A percentile compares a stretch with the other conserved stretches of the same genome.
Conservation (phyloP, 768 basidiomycete species). For the Pleurotus tuber-regium region DNA sequence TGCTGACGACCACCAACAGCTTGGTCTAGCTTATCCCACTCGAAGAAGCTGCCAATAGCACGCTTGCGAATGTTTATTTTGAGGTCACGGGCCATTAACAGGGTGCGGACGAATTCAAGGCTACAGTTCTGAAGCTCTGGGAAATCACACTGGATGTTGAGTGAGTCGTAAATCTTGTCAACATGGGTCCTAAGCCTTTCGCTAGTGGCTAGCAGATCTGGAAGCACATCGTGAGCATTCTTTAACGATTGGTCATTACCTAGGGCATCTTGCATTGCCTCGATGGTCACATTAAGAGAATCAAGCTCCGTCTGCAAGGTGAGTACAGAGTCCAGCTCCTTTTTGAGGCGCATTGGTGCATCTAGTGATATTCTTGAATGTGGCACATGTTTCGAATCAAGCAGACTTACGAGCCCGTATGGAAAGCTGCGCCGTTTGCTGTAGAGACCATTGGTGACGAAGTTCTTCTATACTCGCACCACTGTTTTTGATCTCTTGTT, state of each 20-base stretch:
- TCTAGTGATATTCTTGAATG: conserved; percentile 16
- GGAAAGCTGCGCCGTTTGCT: conserved; percentile 27
- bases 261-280: conserved; percentile 12
- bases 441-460: conserved; percentile 28
- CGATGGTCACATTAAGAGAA: conserved; percentile 21
- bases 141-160: conserved; percentile 30
- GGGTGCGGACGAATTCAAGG: conserved; percentile 25
- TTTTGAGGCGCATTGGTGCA: conserved; percentile 25
- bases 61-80: conserved; percentile 36
- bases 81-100: conserved; percentile 33
- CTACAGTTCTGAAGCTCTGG: conserved; percentile 26
- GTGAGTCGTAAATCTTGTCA: conserved; percentile 29
- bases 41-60: conserved; percentile 33
- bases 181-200: conserved; percentile 19
- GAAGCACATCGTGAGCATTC: conserved; percentile 14
- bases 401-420: conserved; percentile 24
- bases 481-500: not conserved
- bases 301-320: conserved; percentile 25
- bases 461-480: conserved; percentile 19
- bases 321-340: conserved; percentile 29
- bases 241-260: not conserved
- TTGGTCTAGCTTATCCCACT: conserved; percentile 33
- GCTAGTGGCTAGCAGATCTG: conserved; percentile 20
- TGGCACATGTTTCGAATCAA: not conserved
- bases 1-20: conserved; percentile 28